Evolutionary conservation across 2,329 filamentous ascomycete genomes (phyloP), one percentile per base, ranked within the genome.

Genomic region (Didymella pinodella): DNA sequence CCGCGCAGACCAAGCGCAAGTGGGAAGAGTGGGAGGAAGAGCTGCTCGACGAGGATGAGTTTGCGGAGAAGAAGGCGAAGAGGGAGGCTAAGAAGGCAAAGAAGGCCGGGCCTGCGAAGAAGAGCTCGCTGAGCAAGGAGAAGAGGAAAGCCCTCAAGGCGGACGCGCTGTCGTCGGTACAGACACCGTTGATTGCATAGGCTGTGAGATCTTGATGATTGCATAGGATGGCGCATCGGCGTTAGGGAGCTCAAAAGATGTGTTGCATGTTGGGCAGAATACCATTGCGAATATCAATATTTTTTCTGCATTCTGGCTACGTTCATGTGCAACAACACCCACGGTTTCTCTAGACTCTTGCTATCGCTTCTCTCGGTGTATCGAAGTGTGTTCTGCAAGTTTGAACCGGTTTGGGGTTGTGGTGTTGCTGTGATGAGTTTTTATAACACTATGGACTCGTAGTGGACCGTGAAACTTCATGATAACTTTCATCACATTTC

Each of bases 11-110:
- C 59, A 75, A 76, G 70, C 70, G 74, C 59, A 76, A 76, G 62
- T 76, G 71, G 72, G 73, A 76, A 26, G 72, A 74, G 54, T 76
- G 74, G 75, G 75, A 76, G 47, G 69, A 75, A 31, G 74, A 76
- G 64, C 51, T 77, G 61, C 65, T 76, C 18, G 73, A 77, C 40
- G 74, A 75, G 7, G 71, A 76, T 3, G 69, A 69, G 29, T 63
- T 74, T 14, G 73, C 67, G 4, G 69, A 71, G 54, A 76, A 78
- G 59, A 76, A 70, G 55, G 65, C 54, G 60, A 77, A 77, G 67
- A 72, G 72, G 40, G 65, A 71, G 40, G 85, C 85, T 70, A 91
- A 90, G 85, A 71, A 71, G 62, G 56, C 61, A 2, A 73, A 69
- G 53, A 75, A 75, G 48, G 71, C 77, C 43, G 59, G 77, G 62